These are phyloP conservation scores for Gossypium armourianum DNA, from an alignment of 441 rosid species.

Conservation along the genomic window DNA sequence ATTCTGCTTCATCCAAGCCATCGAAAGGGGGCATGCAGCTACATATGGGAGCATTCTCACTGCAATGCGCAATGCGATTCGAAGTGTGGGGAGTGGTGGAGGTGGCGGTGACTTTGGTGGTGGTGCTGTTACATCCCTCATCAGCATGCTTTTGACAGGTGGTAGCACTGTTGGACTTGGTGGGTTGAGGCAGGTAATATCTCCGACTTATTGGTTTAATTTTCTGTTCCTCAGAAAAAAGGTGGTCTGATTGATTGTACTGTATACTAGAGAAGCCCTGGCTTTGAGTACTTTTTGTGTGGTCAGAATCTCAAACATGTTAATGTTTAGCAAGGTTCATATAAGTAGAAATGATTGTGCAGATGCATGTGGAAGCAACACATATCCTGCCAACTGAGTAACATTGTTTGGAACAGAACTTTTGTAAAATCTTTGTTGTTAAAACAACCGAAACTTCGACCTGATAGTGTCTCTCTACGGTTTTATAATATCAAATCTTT, in stretches of 20 bases:
- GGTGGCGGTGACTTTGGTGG: conserved; percentile 28
- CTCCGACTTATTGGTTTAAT: not conserved
- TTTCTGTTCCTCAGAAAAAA: not conserved
- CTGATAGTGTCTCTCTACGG: not conserved
- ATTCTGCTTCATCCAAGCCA: conserved; percentile 80
- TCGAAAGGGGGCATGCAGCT: conserved; percentile 54
- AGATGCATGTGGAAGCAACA: conserved; percentile 5
- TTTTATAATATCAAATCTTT: not conserved
- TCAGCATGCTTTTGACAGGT: conserved; percentile 68
- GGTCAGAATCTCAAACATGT: not conserved
- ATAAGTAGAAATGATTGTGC: not conserved
- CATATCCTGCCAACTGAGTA: not conserved
- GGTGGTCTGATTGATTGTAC: not conserved
- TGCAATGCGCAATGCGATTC: conserved; percentile 64
- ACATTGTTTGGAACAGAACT: not conserved
- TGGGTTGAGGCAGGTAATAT: conserved; percentile 60
- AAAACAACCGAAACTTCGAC: not conserved
- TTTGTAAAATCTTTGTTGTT: not conserved
- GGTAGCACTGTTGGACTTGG: conserved; percentile 43
- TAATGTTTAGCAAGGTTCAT: not conserved
- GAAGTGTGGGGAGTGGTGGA: conserved; percentile 34
- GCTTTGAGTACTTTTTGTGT: not conserved
- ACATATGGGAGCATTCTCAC: conserved; percentile 74
- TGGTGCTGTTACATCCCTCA: conserved; percentile 55
- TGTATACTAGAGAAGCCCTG: not conserved